Percentiles rank a stretch among this genome's conserved stretches.
Evolutionary conservation across 2,329 filamentous ascomycete species (phyloP).

Genomic region (Sphaerostilbella broomeana): DNA sequence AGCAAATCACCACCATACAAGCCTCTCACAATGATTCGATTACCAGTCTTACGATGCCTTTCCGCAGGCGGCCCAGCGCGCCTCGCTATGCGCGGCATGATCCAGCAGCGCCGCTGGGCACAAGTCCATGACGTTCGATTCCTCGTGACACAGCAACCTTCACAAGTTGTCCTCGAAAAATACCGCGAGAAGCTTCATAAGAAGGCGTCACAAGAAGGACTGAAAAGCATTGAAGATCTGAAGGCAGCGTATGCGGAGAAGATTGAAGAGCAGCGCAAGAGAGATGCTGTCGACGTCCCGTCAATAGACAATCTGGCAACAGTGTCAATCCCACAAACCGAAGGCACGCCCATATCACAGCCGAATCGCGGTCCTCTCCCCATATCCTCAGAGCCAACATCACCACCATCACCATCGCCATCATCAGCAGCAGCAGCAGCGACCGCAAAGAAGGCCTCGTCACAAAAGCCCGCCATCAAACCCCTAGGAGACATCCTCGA

Average conservation of each 20-base stretch:
- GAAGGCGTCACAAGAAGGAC: slow-evolving; percentile 71
- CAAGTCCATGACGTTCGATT: slow-evolving; percentile 90
- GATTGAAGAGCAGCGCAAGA: slow-evolving; percentile 64
- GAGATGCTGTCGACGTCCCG: slow-evolving; percentile 50
- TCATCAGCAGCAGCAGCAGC: slow-evolving; percentile 12
- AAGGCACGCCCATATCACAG: slow-evolving; percentile 31
- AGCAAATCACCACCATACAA: too few species aligned
- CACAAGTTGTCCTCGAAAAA: slow-evolving; percentile 67
- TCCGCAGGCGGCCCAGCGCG: slow-evolving; percentile 25
- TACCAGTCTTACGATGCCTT: slow-evolving; percentile 43
- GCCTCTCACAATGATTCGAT: slow-evolving; percentile 21
- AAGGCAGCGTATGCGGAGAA: slow-evolving; percentile 79
- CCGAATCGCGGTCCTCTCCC: slow-evolving; percentile 27
- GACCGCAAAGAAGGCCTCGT: slow-evolving; percentile 13
- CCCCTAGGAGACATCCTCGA: slow-evolving; percentile 58
- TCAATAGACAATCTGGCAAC: slow-evolving; percentile 17
- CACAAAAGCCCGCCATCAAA: slow-evolving; percentile 32
- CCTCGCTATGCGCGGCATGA: slow-evolving; percentile 23
- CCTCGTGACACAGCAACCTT: slow-evolving; percentile 68
- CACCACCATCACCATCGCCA: neutral
- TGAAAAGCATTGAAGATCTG: slow-evolving; percentile 64
- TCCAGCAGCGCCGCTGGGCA: slow-evolving; percentile 71
- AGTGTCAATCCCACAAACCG: slow-evolving; percentile 28
- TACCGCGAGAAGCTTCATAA: slow-evolving; percentile 79
- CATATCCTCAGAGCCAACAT: slow-evolving; percentile 17